These are phyloP conservation scores for Whalleya microplaca DNA, from an alignment of 2,329 filamentous ascomycete species.

Conservation along the genomic window DNA sequence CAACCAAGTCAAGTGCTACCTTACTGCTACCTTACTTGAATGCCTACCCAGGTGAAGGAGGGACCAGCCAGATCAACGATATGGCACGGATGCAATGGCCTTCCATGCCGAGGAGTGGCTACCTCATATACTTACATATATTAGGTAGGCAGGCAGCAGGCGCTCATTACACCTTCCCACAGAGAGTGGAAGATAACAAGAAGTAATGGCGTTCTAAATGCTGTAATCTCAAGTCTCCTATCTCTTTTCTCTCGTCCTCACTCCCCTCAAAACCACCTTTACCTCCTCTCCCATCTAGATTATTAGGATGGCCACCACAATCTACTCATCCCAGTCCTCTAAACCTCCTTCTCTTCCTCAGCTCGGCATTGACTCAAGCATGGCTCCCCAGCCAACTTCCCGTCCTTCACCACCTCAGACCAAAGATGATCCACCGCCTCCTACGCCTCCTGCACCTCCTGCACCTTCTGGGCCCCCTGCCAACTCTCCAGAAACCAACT, in stretches of 20 bases:
- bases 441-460: too few relatives aligned
- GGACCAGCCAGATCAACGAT: too few relatives aligned
- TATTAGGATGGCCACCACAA: conserved; percentile 21
- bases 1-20: too few relatives aligned
- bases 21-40: too few relatives aligned
- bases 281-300: conserved; percentile 1
- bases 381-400: conserved; percentile 13
- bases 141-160: too few relatives aligned
- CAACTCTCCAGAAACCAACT: conserved; percentile 12
- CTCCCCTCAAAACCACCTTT: conserved; percentile 2
- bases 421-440: conserved; percentile 4
- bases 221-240: neutral
- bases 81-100: too few relatives aligned
- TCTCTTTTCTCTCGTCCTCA: neutral
- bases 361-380: conserved; percentile 14
- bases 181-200: too few relatives aligned
- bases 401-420: conserved; percentile 11
- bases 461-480: too few relatives aligned
- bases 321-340: conserved; percentile 10
- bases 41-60: too few relatives aligned
- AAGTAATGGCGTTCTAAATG: neutral
- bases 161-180: too few relatives aligned
- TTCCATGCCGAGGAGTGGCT: too few relatives aligned
- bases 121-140: too few relatives aligned
- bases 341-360: conserved; percentile 20